Percentiles rank a stretch among this genome's conserved stretches.
phyloP scores from a whole-genome alignment of 129 eudicot genomes.

The Erigeron canadensis region DNA sequence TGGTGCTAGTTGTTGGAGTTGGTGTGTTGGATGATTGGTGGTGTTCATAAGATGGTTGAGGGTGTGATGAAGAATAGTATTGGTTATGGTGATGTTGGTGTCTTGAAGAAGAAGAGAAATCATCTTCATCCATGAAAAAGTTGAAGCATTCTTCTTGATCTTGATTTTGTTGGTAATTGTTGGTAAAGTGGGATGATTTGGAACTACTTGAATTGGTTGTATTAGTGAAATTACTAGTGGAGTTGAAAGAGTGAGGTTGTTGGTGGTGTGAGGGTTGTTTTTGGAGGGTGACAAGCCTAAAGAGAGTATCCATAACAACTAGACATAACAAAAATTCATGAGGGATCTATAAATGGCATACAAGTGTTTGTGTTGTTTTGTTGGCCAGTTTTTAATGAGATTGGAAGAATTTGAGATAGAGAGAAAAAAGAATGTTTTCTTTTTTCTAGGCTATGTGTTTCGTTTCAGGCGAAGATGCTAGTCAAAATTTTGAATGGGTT shows the following conservation, averaged over 20 bases:
- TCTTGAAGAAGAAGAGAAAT: slow-evolving; percentile 63
- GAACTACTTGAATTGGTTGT: slow-evolving; percentile 69
- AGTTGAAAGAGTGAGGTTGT: slow-evolving; percentile 50
- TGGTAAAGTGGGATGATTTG: slow-evolving; percentile 53
- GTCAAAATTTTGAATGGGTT: slow-evolving; percentile 16
- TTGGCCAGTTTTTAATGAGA: slow-evolving; percentile 30
- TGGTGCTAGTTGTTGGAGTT: slow-evolving; percentile 39
- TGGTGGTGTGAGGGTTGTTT: slow-evolving; percentile 60
- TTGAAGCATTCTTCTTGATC: slow-evolving; percentile 96
- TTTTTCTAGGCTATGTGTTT: slow-evolving; percentile 30
- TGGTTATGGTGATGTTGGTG: slow-evolving; percentile 40
- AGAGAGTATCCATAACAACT: slow-evolving; percentile 80
- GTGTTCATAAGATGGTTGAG: slow-evolving; percentile 32
- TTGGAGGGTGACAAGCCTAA: slow-evolving; percentile 83
- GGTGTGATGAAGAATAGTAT: slow-evolving; percentile 37
- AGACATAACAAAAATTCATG: slow-evolving; percentile 42
- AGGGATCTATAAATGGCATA: slow-evolving; percentile 28
- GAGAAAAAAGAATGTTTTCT: slow-evolving; percentile 34
- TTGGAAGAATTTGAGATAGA: slow-evolving; percentile 21
- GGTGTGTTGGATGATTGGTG: slow-evolving; percentile 34
- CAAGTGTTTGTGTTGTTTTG: slow-evolving; percentile 6
- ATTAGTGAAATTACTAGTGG: slow-evolving; percentile 52
- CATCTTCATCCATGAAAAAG: slow-evolving; percentile 93
- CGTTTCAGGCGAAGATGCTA: slow-evolving; percentile 29
- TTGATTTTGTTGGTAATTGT: slow-evolving; percentile 33